Base-by-base conservation (phyloP, 345 rosid genomes). In the Hibiscus trionum region DNA sequence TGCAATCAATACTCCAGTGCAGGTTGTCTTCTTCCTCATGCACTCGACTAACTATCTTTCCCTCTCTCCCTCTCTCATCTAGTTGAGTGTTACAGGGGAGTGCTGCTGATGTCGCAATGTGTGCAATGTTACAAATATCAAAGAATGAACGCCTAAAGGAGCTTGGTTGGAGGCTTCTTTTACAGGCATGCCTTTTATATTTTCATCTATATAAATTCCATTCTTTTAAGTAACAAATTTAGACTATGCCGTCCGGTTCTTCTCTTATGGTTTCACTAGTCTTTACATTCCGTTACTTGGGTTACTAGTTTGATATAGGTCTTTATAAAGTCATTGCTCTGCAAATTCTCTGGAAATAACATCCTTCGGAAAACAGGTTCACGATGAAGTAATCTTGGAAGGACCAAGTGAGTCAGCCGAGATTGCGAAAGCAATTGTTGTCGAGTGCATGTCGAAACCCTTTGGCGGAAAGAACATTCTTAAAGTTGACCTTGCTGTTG, bases 81-180 rank as follows among this genome's bases (percentile, higher is more conserved):
- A 17, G 69, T 12, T 66, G 59, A 57, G 61, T 73, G 47, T 9
- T 59, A 72, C 94, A 93, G 97, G 98, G 98, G 68, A 94, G 98
- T 84, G 98, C 98, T 46, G 98, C 98, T 77, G 96, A 94, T 79
- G 97, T 94, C 70, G 98, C 98, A 61, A 94, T 90, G 95, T 90
- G 96, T 71, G 98, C 98, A 19, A 94, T 94, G 98, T 72, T 94
- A 73, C 87, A 86, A 80, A 91, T 94, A 85, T 79, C 88, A n/a
- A 82, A 66, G 65, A 88, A 94, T 72, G 71, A 70, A 55, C 75
- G 61, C 15, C 79, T 94, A 73, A 82, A 85, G 77, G 88, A 88
- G 62, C 91, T 94, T 60, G 97, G 97, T 31, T 94, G 98, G 98
- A 91, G 72, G 80, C 82, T 93, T 69, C 93, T 93, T 76, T 81